phyloP scores from a whole-genome alignment of 371 early-diverging fungal genomes.

The Coemansia sp. region DNA sequence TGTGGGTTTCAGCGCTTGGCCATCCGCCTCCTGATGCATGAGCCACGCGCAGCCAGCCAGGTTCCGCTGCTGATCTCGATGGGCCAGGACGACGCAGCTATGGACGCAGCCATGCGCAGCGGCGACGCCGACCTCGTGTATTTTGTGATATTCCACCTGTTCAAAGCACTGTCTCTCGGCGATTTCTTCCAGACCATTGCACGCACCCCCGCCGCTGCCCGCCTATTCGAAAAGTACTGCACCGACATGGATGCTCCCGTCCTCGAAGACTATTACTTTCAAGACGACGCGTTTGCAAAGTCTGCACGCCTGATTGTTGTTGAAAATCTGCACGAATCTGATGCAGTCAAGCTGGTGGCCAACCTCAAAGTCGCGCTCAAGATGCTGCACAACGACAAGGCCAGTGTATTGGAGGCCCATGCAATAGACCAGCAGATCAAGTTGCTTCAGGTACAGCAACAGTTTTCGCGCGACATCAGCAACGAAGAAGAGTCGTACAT shows the following conservation, averaged over 20 bases:
- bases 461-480: slow-evolving; percentile 69
- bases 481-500: slow-evolving; percentile 57
- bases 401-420: slow-evolving; percentile 70
- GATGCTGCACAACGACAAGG: slow-evolving; percentile 72
- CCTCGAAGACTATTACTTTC: slow-evolving; percentile 90
- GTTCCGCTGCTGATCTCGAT: slow-evolving; percentile 91
- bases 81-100: slow-evolving; percentile 84
- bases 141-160: slow-evolving; percentile 82
- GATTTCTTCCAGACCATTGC: slow-evolving; percentile 89
- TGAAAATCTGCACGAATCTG: slow-evolving; percentile 25
- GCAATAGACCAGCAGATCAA: slow-evolving; percentile 73
- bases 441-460: slow-evolving; percentile 70
- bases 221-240: slow-evolving; percentile 79
- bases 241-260: slow-evolving; percentile 72
- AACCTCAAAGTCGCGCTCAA: slow-evolving; percentile 69
- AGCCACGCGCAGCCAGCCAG: slow-evolving; percentile 90
- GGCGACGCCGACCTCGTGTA: slow-evolving; percentile 95
- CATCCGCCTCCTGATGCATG: slow-evolving; percentile 76
- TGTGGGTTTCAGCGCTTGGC: slow-evolving; percentile 86
- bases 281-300: slow-evolving; percentile 82
- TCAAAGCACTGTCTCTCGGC: slow-evolving; percentile 74
- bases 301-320: slow-evolving; percentile 61
- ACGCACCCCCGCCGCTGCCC: slow-evolving; percentile 77
- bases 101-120: slow-evolving; percentile 88
- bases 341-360: slow-evolving; percentile 49